These are phyloP conservation scores for Ogataea thermomethanolica DNA, from an alignment of 805 yeast genomes.

Conservation along the genomic window DNA sequence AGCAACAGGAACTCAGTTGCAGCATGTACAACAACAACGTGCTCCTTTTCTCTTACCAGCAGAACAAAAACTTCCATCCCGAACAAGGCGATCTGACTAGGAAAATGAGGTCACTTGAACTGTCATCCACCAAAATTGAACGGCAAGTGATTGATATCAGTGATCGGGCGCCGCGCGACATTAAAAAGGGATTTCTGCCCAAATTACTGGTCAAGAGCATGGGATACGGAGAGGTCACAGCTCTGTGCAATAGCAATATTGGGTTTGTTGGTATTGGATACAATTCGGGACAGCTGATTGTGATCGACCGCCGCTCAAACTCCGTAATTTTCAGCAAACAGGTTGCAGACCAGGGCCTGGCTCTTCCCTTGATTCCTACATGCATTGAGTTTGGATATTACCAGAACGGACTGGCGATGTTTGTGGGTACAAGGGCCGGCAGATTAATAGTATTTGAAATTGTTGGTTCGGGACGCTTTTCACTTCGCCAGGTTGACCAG, in stretches of 20 bases:
- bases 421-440: slow-evolving; percentile 77
- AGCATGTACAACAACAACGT: slow-evolving; percentile 71
- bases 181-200: slow-evolving; percentile 64
- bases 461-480: slow-evolving; percentile 64
- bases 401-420: slow-evolving; percentile 52
- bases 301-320: slow-evolving; percentile 74
- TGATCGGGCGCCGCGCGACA: slow-evolving; percentile 47
- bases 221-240: slow-evolving; percentile 48
- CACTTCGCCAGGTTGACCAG: slow-evolving; percentile 47
- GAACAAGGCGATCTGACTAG: slow-evolving; percentile 21
- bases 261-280: slow-evolving; percentile 86
- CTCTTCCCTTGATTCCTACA: slow-evolving; percentile 42
- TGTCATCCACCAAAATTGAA: slow-evolving; percentile 29
- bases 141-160: slow-evolving; percentile 42
- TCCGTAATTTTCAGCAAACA: slow-evolving; percentile 43
- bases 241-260: slow-evolving; percentile 63
- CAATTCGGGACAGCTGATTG: slow-evolving; percentile 65
- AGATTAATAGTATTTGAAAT: slow-evolving; percentile 63
- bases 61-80: slow-evolving; percentile 44
- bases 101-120: slow-evolving; percentile 30
- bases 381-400: slow-evolving; percentile 70
- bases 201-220: slow-evolving; percentile 40
- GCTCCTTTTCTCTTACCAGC: slow-evolving; percentile 67
- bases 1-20: slow-evolving; percentile 70
- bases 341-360: slow-evolving; percentile 28